Base-by-base conservation (phyloP, 805 yeast genomes). In the Vanderwaltozyma polyspora region DNA sequence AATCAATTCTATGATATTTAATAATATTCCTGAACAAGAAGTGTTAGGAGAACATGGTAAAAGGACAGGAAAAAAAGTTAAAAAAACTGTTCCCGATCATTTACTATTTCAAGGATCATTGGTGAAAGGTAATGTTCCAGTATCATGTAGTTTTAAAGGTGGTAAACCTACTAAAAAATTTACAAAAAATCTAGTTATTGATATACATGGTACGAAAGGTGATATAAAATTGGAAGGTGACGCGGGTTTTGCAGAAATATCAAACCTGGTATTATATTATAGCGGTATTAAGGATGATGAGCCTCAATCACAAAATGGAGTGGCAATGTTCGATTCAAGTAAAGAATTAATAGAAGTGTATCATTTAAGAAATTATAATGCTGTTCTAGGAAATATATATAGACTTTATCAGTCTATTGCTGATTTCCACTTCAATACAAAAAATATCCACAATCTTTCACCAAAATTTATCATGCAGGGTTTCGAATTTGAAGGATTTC, bases 191-290 rank as follows among this genome's bases (percentile, higher is more conserved):
- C 34, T 54, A 30, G 51, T 54, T n/a, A 51, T 53, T 19, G 57
- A 54, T 35, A 47, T 54, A 23, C 59, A 54, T 37, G 59, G 59
- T 14, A 51, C 59, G 12, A 52, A 48, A 34, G 59, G 59, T 32
- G 57, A 54, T 42, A 35, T 52, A 14, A 54, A 52, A 34, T 38
- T 54, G 14, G 59, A 54, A 37, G 59, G 59, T 29, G 57, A 54
- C 34, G 59, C 57, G 6, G 59, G 59, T n/a, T 54, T 54, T 35
- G 54, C 55, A 1, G 57, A 52, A 32, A 49, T 54, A 10, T 51
- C 59, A 6, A 54, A 52, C 33, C 36, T 54, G 9, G 57, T 52
- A 1, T 36, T 54, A 24, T 54, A 52, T 37, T 54, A 51, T 35
- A 49, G 52, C 35, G 59, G 59, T 29, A 36, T 39, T 7, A 47